Evolutionary conservation across 768 basidiomycete species (phyloP).

Genomic region (Suillus plorans): DNA sequence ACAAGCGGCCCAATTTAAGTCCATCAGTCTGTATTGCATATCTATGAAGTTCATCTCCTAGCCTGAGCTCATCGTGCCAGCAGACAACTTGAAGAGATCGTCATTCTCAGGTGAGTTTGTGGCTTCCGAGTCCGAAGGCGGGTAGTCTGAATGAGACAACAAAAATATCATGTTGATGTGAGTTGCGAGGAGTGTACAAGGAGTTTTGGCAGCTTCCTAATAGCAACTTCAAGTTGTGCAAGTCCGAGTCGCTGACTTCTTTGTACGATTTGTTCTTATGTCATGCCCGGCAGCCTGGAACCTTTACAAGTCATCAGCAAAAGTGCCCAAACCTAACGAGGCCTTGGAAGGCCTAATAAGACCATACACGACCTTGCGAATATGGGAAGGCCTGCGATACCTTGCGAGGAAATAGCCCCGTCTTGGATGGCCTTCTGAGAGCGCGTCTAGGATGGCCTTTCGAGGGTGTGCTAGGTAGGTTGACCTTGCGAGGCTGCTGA

Average conservation of each 20-base stretch:
- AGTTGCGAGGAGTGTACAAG: conserved; percentile 23
- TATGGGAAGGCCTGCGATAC: background rate
- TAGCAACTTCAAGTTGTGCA: too few species aligned
- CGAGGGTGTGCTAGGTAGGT: too few species aligned
- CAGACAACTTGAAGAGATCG: conserved; percentile 25
- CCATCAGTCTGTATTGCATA: conserved; percentile 11
- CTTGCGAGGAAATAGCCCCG: background rate
- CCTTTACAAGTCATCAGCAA: background rate
- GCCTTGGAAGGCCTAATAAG: background rate
- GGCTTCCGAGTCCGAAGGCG: conserved; percentile 18
- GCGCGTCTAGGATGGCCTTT: background rate
- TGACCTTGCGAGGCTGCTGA: too few species aligned
- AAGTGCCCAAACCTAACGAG: background rate
- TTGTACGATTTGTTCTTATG: too few species aligned
- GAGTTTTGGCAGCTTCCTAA: background rate
- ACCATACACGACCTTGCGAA: background rate
- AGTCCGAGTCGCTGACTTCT: too few species aligned
- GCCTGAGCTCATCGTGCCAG: conserved; percentile 8
- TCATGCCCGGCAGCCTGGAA: too few species aligned
- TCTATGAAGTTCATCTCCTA: conserved; percentile 25
- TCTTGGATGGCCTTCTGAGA: background rate
- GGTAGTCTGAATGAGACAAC: conserved; percentile 14
- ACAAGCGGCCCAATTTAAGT: conserved; percentile 9
- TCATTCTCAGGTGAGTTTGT: conserved; percentile 1
- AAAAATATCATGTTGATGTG: conserved; percentile 14